These are phyloP conservation scores for Macrolepiota albuminosa DNA, from an alignment of 768 basidiomycete genomes.

Conservation along the genomic window DNA sequence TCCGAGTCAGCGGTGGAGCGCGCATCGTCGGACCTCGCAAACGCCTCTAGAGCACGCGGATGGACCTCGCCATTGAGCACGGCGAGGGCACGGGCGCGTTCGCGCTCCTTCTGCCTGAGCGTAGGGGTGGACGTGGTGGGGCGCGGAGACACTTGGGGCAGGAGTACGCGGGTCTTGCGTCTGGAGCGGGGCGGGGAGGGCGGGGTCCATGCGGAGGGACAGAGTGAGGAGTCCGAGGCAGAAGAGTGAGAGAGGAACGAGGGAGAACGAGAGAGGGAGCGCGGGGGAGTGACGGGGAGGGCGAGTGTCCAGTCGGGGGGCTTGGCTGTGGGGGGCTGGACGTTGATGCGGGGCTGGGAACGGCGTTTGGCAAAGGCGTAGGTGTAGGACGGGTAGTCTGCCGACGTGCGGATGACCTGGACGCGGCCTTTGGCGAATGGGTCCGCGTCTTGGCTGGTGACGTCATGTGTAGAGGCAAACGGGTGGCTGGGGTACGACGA, in stretches of 20 bases:
- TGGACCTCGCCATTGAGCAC: background rate
- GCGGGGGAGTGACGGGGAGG: background rate
- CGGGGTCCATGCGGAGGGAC: slow-evolving; percentile 8
- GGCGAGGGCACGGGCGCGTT: background rate
- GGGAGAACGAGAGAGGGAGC: background rate
- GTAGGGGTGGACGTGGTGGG: background rate
- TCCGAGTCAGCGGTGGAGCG: too few species aligned
- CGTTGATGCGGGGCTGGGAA: background rate
- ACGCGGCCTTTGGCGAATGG: slow-evolving; percentile 23
- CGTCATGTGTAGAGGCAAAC: slow-evolving; percentile 8
- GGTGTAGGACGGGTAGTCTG: background rate
- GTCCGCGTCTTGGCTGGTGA: slow-evolving; percentile 6
- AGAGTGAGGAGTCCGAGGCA: background rate
- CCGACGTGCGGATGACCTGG: slow-evolving; percentile 18
- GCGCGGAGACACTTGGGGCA: slow-evolving; percentile 3
- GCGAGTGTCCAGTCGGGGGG: slow-evolving; percentile 12
- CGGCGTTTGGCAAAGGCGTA: background rate
- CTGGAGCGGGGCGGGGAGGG: background rate
- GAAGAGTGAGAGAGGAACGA: background rate
- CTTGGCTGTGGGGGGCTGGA: background rate
- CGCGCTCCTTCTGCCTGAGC: background rate
- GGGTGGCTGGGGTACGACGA: slow-evolving; percentile 14
- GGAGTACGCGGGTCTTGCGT: background rate
- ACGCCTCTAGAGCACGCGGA: background rate
- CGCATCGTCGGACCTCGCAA: background rate